phyloP scores from a whole-genome alignment of 148 eudicot genomes.

The Nepenthes mirabilis region DNA sequence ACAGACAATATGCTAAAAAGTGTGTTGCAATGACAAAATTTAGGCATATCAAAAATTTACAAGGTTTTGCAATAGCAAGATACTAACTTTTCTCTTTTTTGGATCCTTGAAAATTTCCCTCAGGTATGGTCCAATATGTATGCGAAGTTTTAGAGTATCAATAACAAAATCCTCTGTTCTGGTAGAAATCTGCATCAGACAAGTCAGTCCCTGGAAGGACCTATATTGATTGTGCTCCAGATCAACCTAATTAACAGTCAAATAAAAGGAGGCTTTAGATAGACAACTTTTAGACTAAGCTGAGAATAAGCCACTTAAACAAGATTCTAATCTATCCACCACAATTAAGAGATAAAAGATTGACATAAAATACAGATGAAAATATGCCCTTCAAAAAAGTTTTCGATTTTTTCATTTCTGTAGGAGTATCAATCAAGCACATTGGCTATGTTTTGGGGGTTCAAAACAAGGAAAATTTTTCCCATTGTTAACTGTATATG shows the following conservation, averaged over 20 bases:
- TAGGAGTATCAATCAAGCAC: no score
- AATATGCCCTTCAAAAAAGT: no score
- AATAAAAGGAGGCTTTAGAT: no score
- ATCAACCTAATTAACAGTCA: constrained; percentile 45
- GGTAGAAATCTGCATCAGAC: constrained; percentile 97
- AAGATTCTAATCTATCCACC: no score
- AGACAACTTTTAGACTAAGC: no score
- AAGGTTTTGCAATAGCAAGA: neutral
- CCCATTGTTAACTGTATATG: no score
- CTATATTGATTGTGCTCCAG: constrained; percentile 93
- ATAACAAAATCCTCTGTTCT: constrained; percentile 90
- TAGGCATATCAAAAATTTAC: neutral
- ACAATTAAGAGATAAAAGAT: no score
- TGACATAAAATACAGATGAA: no score
- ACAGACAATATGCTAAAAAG: neutral
- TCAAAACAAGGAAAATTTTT: no score
- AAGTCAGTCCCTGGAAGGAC: constrained; percentile 90
- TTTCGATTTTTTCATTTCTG: no score
- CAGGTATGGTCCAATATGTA: constrained; percentile 81
- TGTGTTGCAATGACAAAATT: neutral
- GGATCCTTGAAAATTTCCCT: constrained; percentile 90
- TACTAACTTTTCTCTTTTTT: constrained; percentile 59
- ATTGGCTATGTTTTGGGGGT: no score
- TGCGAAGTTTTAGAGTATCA: constrained; percentile 79
- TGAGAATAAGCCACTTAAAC: no score